Base-by-base conservation (phyloP, 2,329 filamentous ascomycete genomes). In the Colletotrichum caudatum region DNA sequence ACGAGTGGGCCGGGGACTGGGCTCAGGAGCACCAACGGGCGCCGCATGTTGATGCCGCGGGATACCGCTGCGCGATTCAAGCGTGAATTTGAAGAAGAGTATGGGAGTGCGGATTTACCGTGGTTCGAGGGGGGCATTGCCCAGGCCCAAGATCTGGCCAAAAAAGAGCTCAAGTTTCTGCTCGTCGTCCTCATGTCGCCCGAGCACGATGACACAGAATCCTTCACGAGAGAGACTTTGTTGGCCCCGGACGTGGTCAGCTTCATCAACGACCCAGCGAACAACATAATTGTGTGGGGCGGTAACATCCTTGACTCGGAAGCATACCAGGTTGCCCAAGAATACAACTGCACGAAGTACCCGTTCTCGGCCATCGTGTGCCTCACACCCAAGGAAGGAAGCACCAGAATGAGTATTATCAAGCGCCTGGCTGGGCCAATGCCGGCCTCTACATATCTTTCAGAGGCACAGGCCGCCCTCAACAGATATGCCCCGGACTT, bases 81-180 rank as follows among this genome's bases (percentile, higher is more conserved):
- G 77, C 90, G 95, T 11, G 95, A 98, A 76, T 97, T 99, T 75
- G 94, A 97, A 77, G 96, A 99, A 81, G 94, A 97, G 77, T 96
- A 98, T 78, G 94, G 94, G 0, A 82, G 86, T 23, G 89, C 90
- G 60, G 85, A 85, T 5, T 82, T 98, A 5, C 91, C 92, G 0
- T 97, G 97, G 80, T 91, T 92, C 75, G 95, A 98, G 78, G 93
- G 92, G 63, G 94, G 95, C 5, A 96, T 98, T 78, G 95, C 97
- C 6, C 93, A 97, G 81, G 94, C 95, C 0, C 90, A 97, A 73
- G 96, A 99, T 78, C 83, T 92, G 48, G 94, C 95, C 7, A 98
- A 98, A 84, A 91, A 91, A 75, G 94, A 98, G 46, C 87, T 98
- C 66, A 97, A 97, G 79, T 97, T 97, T 78, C 85, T 99, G 18